A percentile compares a stretch with the other conserved stretches of the same genome.
Evolutionary conservation across 2,329 filamentous ascomycete genomes (phyloP).

Genomic region (Colletotrichum paranaense): DNA sequence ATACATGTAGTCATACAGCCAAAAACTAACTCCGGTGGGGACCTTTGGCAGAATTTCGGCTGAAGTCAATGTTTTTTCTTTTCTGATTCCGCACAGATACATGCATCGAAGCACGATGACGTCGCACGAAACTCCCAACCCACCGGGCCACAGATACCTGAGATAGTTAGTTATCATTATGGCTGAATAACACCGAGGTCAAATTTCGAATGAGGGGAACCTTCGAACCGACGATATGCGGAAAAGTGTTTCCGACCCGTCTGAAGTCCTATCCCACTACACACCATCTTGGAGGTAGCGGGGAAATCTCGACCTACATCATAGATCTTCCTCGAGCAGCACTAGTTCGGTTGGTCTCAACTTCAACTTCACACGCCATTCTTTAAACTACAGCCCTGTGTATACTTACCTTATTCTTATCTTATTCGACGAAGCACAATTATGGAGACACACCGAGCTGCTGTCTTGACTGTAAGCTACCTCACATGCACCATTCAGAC

Average conservation of each 20-base stretch:
- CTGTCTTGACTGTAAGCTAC: background rate
- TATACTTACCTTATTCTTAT: background rate
- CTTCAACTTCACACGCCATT: background rate
- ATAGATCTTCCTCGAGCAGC: background rate
- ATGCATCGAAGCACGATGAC: background rate
- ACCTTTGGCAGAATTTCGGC: background rate
- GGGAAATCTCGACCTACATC: background rate
- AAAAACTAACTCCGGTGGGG: background rate
- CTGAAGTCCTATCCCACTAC: background rate
- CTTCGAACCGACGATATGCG: background rate
- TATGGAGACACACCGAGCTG: constrained; percentile 4
- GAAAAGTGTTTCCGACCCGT: background rate
- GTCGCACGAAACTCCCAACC: background rate
- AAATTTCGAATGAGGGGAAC: background rate
- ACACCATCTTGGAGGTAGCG: background rate
- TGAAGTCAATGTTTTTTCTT: background rate
- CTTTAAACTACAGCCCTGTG: background rate
- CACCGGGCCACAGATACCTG: background rate
- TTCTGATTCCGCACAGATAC: background rate
- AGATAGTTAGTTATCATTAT: background rate
- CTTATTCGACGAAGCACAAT: background rate
- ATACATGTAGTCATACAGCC: background rate
- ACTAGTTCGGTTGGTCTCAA: background rate
- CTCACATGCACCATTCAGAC: no score
- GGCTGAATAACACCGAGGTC: background rate